phyloP scores from a whole-genome alignment of 2,329 filamentous ascomycete genomes.

The Botrytis tulipae region DNA sequence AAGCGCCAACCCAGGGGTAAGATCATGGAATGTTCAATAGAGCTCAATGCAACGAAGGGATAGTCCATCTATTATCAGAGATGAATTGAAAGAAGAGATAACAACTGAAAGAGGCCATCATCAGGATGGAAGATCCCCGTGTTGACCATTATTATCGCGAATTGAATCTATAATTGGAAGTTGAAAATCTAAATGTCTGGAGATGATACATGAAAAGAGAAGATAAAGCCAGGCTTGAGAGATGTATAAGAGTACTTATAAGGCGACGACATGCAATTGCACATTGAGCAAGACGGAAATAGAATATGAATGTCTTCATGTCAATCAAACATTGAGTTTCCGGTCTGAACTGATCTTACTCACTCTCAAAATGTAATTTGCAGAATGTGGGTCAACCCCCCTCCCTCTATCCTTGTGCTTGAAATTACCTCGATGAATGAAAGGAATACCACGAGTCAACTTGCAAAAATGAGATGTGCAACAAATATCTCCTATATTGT shows the following conservation, averaged over 20 bases:
- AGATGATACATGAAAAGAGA: background rate
- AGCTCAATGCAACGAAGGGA: background rate
- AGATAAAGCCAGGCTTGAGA: background rate
- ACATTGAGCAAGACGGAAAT: background rate
- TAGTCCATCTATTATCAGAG: background rate
- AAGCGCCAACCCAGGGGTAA: background rate
- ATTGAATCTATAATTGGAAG: background rate
- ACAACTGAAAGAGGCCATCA: background rate
- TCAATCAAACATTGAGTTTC: background rate
- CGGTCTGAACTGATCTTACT: background rate
- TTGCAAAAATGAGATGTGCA: background rate
- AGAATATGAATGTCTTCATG: background rate
- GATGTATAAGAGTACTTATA: background rate
- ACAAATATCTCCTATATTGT: background rate
- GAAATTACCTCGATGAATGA: background rate
- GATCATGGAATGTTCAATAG: background rate
- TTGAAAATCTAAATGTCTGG: background rate
- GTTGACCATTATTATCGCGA: background rate
- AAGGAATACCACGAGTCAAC: background rate
- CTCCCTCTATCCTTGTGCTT: background rate
- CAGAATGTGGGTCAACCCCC: background rate
- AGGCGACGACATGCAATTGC: background rate
- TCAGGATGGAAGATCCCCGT: background rate
- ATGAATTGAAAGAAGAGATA: too few species aligned
- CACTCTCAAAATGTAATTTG: background rate